phyloP scores from a whole-genome alignment of 352 stramenopile genomes.

The Stramenopiles sp. region DNA sequence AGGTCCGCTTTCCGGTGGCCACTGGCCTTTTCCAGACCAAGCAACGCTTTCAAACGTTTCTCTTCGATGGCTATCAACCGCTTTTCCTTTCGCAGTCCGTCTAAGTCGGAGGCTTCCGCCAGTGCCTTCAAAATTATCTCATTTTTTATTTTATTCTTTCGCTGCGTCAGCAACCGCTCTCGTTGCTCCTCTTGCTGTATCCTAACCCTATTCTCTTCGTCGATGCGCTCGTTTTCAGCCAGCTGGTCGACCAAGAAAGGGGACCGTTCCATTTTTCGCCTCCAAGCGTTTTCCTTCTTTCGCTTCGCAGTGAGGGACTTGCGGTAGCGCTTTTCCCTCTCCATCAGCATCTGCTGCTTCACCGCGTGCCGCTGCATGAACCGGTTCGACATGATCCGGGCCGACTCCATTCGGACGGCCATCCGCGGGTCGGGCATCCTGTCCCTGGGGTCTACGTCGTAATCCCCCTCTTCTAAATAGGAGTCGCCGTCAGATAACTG shows the following conservation, averaged over 20 bases:
- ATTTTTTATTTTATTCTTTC: constrained; percentile 60
- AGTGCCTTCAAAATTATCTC: constrained; percentile 74
- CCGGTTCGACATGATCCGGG: constrained; percentile 45
- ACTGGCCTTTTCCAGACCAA: constrained; percentile 79
- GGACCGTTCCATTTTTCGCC: constrained; percentile 60
- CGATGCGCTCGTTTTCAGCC: constrained; percentile 72
- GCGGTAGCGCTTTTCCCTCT: constrained; percentile 14
- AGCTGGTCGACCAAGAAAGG: constrained; percentile 76
- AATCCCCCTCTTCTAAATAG: constrained; percentile 17
- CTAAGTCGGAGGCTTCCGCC: constrained; percentile 62
- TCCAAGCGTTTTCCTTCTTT: constrained; percentile 28
- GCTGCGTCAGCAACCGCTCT: constrained; percentile 39
- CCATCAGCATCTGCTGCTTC: constrained; percentile 18
- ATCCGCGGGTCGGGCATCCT: constrained; percentile 12
- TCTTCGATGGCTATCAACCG: constrained; percentile 79
- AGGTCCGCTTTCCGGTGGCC: constrained; percentile 69
- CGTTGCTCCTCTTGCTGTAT: constrained; percentile 45
- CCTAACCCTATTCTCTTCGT: constrained; percentile 63
- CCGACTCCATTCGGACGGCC: constrained; percentile 27
- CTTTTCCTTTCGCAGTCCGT: constrained; percentile 71
- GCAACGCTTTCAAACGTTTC: constrained; percentile 64
- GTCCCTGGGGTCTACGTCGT: constrained; percentile 7
- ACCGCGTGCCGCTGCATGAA: constrained; percentile 15
- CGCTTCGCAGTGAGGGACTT: constrained; percentile 14
- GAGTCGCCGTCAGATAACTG: constrained; percentile 12